Conservation (phyloP, 192 early-diverging fungal species). For the Glomus cerebriforme region DNA sequence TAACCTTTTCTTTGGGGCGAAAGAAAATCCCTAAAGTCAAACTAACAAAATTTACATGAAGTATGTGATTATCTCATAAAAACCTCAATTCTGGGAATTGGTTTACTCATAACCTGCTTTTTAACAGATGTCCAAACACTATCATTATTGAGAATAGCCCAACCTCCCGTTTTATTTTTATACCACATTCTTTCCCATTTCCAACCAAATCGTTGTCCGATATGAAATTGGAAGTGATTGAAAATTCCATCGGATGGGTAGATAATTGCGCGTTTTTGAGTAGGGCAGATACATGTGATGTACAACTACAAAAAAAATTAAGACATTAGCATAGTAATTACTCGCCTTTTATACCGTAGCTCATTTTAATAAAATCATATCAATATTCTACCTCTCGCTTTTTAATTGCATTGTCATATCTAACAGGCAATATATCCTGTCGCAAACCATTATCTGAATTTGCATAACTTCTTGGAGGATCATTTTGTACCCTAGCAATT, state of each 20-base stretch:
- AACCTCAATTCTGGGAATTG: neutral
- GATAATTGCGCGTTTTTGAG: conserved; percentile 12
- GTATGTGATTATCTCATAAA: neutral
- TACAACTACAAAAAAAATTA: neutral
- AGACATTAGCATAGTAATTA: neutral
- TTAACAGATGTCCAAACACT: neutral
- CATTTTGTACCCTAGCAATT: neutral
- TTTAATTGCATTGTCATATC: neutral
- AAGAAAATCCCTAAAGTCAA: no score
- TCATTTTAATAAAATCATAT: neutral
- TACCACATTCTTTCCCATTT: conserved; percentile 24
- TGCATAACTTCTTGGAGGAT: neutral
- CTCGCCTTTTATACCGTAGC: no score
- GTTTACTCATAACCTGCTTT: neutral
- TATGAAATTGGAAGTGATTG: conserved; percentile 7
- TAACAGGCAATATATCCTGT: neutral
- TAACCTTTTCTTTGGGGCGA: no score
- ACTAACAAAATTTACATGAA: no score
- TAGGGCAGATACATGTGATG: neutral
- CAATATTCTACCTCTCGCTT: neutral
- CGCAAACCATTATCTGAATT: neutral
- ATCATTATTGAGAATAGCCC: neutral
- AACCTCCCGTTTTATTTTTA: neutral
- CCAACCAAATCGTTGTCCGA: conserved; percentile 8
- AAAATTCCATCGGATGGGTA: neutral